A percentile compares a stretch with the other conserved stretches of the same genome.
Evolutionary conservation across 2,329 filamentous ascomycete genomes (phyloP).

Genomic region (Colletotrichum gigasporum): DNA sequence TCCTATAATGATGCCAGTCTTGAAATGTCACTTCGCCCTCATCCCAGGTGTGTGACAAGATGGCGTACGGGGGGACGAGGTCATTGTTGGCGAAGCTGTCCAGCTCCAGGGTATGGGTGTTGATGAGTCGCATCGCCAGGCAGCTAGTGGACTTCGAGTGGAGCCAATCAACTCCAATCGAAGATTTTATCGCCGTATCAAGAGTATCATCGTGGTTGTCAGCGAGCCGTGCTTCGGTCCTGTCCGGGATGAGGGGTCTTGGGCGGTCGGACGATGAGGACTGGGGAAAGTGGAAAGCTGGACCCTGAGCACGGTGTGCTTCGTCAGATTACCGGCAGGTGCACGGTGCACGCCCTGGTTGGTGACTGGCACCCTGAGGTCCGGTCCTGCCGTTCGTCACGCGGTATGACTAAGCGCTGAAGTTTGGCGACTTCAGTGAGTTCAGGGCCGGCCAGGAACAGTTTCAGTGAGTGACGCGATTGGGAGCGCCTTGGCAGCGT

Average conservation of each 20-base stretch:
- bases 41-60: slow-evolving; percentile 29
- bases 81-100: background rate
- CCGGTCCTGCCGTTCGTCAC: background rate
- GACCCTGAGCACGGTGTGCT: too few species aligned
- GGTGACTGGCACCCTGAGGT: background rate
- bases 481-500: background rate
- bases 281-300: too few species aligned
- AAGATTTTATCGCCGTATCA: too few species aligned
- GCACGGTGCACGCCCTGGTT: too few species aligned
- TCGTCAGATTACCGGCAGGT: too few species aligned
- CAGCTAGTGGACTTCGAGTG: too few species aligned
- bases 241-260: background rate
- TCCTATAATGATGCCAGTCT: background rate
- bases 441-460: background rate
- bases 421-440: background rate
- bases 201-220: too few species aligned
- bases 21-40: slow-evolving; percentile 17
- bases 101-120: background rate
- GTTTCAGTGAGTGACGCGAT: background rate
- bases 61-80: slow-evolving; percentile 10
- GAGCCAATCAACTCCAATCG: too few species aligned
- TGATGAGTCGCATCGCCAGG: slow-evolving; percentile 16
- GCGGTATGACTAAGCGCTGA: background rate
- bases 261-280: background rate
- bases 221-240: background rate